Conservation (phyloP, 2,329 filamentous ascomycete species). For the Talaromyces islandicus region DNA sequence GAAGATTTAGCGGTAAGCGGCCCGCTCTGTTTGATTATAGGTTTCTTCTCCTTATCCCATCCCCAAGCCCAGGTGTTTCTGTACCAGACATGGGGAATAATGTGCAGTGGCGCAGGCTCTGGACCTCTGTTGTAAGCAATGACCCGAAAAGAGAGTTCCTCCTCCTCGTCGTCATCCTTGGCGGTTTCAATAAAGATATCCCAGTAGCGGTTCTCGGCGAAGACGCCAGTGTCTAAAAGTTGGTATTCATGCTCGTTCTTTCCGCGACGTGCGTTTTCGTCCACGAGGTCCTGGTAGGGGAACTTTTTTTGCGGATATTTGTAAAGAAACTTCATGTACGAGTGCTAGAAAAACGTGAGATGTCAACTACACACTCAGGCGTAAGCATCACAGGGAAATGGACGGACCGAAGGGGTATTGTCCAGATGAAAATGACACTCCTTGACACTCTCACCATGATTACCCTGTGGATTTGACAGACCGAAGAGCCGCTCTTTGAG, state of each 20-base stretch:
- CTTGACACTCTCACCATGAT: slow-evolving; percentile 95
- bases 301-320: slow-evolving; percentile 92
- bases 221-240: slow-evolving; percentile 79
- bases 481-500: slow-evolving; percentile 94
- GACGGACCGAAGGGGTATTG: slow-evolving; percentile 69
- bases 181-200: slow-evolving; percentile 96
- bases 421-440: slow-evolving; percentile 95
- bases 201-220: slow-evolving; percentile 88
- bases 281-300: slow-evolving; percentile 80
- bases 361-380: not conserved
- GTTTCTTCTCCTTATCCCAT: slow-evolving; percentile 66
- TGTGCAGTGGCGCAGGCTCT: slow-evolving; percentile 84
- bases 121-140: slow-evolving; percentile 95
- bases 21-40: slow-evolving; percentile 62
- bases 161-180: slow-evolving; percentile 85
- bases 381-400: not conserved
- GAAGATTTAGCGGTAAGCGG: slow-evolving; percentile 68
- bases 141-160: slow-evolving; percentile 87
- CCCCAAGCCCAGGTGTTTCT: slow-evolving; percentile 97
- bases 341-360: slow-evolving; percentile 56
- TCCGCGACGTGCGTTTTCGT: slow-evolving; percentile 72
- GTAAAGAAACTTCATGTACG: slow-evolving; percentile 98
- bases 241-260: slow-evolving; percentile 84
- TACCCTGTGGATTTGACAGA: slow-evolving; percentile 91
- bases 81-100: slow-evolving; percentile 93